Evolutionary conservation across 768 basidiomycete genomes (phyloP).

Genomic region (Hygrocybe coccinea): DNA sequence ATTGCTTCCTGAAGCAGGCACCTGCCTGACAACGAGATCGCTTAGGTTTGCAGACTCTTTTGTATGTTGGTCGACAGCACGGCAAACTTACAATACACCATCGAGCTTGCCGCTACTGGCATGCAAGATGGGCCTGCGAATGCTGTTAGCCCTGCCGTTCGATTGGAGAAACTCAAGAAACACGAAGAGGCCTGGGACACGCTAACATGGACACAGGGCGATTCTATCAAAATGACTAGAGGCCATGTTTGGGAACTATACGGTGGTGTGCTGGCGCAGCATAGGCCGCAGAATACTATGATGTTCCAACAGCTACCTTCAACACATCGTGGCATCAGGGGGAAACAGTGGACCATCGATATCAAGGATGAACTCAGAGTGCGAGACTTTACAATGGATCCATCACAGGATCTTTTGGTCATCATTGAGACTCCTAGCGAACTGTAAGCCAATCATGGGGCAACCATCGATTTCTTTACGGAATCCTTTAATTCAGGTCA

Average conservation of each 20-base stretch:
- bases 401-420: constrained; percentile 5
- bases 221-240: background rate
- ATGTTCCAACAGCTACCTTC: constrained; percentile 4
- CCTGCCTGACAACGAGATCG: background rate
- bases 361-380: background rate
- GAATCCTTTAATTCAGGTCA: background rate
- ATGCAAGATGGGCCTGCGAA: constrained; percentile 2
- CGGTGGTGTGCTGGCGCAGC: constrained; percentile 6
- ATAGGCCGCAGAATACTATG: background rate
- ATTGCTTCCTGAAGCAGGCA: no score
- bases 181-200: constrained; percentile 3
- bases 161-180: background rate
- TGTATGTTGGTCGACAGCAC: background rate
- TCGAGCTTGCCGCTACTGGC: constrained; percentile 4
- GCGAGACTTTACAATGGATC: constrained; percentile 6
- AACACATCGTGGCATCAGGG: background rate
- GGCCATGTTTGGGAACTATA: constrained; percentile 7
- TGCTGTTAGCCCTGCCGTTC: background rate
- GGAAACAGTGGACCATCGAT: background rate
- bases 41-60: background rate
- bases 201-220: background rate
- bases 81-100: background rate
- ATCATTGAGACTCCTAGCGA: background rate
- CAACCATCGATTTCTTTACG: background rate
- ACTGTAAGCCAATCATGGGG: background rate